phyloP scores from a whole-genome alignment of 2,329 filamentous ascomycete genomes.

The Penicillium corylophilum region DNA sequence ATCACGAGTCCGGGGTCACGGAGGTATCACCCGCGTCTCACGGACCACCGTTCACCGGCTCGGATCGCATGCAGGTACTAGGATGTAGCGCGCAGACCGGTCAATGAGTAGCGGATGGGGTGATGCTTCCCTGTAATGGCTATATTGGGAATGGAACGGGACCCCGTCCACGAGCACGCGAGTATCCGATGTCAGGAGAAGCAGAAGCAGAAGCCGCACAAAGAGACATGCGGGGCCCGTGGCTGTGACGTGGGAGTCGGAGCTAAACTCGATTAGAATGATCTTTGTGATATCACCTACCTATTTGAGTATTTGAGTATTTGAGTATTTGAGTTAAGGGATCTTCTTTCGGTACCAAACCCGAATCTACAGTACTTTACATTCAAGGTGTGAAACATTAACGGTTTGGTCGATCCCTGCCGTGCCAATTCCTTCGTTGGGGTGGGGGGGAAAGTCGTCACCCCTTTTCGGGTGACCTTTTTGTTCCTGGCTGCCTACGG shows the following conservation, averaged over 20 bases:
- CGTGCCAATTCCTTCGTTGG: background rate
- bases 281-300: background rate
- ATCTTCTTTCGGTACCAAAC: background rate
- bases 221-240: background rate
- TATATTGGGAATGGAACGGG: constrained; percentile 14
- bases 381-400: background rate
- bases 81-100: constrained; percentile 18
- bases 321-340: background rate
- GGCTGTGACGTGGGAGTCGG: background rate
- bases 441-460: too few relatives aligned
- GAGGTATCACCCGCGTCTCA: constrained; percentile 24
- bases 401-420: background rate
- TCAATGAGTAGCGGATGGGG: constrained; percentile 9
- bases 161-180: constrained; percentile 15
- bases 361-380: background rate
- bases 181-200: constrained; percentile 15
- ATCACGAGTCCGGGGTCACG: background rate
- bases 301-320: background rate
- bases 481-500: background rate
- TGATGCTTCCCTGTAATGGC: background rate
- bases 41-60: constrained; percentile 27
- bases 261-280: background rate
- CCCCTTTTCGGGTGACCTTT: background rate
- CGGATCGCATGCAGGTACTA: constrained; percentile 32
- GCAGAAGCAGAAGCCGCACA: too few relatives aligned